These are phyloP conservation scores for Kluyveromyces aestuarii DNA, from an alignment of 805 yeast species.

Conservation along the genomic window DNA sequence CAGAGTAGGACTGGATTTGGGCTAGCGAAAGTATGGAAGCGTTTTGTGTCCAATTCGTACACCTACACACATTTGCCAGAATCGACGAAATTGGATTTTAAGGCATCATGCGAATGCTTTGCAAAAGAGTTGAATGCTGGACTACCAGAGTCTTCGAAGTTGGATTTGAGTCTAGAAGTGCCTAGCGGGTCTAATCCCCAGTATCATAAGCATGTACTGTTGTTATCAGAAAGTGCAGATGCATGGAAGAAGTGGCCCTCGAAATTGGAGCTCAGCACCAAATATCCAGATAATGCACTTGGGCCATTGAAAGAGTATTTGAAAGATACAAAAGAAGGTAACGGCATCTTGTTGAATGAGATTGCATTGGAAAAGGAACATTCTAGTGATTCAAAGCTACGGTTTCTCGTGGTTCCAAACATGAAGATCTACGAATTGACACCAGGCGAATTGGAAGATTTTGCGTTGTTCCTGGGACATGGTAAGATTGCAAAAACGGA, in stretches of 20 bases:
- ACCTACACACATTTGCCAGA: not conserved
- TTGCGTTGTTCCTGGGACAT: constrained; percentile 14
- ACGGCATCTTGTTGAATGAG: constrained; percentile 14
- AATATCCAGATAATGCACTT: constrained; percentile 18
- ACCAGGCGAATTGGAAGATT: constrained; percentile 7
- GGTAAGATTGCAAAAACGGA: constrained; percentile 4
- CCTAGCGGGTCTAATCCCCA: constrained; percentile 13
- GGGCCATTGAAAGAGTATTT: constrained; percentile 10
- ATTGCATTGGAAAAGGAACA: constrained; percentile 7
- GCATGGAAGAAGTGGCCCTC: constrained; percentile 20
- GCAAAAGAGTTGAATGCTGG: constrained; percentile 8
- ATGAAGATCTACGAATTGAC: constrained; percentile 14
- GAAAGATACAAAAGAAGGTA: constrained; percentile 8
- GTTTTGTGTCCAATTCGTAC: not conserved
- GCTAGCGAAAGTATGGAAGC: not conserved
- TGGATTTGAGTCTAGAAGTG: constrained; percentile 9
- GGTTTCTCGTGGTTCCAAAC: constrained; percentile 16
- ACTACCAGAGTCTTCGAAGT: constrained; percentile 6
- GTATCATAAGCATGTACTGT: constrained; percentile 18
- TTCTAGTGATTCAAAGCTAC: constrained; percentile 3
- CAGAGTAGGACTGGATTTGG: not conserved
- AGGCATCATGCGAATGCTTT: constrained; percentile 11
- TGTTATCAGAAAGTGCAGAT: constrained; percentile 11
- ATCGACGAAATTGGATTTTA: not conserved
- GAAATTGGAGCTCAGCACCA: constrained; percentile 14